Evolutionary conservation across 345 rosid genomes (phyloP).

Genomic region (Microcos paniculata): DNA sequence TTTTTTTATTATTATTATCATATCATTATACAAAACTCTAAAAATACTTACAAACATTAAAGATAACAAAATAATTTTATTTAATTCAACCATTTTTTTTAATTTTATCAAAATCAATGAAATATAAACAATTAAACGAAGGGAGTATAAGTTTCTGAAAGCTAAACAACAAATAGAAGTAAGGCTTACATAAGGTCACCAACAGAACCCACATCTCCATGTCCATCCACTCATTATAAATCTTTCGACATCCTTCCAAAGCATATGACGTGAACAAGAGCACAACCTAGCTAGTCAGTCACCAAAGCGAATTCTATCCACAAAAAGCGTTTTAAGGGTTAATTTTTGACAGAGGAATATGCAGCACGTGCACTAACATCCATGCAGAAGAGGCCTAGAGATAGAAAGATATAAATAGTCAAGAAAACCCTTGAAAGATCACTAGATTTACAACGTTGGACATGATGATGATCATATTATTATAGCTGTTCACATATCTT

Average conservation of each 20-base stretch:
- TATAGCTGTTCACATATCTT: neutral
- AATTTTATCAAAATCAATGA: neutral
- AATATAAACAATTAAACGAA: neutral
- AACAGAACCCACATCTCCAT: neutral
- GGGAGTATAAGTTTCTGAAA: neutral
- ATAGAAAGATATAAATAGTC: neutral
- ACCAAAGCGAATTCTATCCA: neutral
- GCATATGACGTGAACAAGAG: constrained; percentile 9
- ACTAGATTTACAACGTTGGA: constrained; percentile 11
- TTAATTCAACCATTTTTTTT: no score
- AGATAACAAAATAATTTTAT: no score
- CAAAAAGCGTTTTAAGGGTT: neutral
- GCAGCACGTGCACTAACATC: constrained; percentile 38
- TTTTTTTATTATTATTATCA: no score
- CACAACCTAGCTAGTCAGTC: neutral
- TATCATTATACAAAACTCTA: no score
- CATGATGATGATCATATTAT: neutral
- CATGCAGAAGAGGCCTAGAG: constrained; percentile 29
- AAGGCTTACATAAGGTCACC: neutral
- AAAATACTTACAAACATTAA: no score
- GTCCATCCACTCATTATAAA: constrained; percentile 4
- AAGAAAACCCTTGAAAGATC: neutral
- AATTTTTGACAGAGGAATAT: constrained; percentile 19
- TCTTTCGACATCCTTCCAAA: constrained; percentile 25
- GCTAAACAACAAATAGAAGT: neutral